Conservation (phyloP, 495 filamentous ascomycete species). For the Stereocaulon alpinum region DNA sequence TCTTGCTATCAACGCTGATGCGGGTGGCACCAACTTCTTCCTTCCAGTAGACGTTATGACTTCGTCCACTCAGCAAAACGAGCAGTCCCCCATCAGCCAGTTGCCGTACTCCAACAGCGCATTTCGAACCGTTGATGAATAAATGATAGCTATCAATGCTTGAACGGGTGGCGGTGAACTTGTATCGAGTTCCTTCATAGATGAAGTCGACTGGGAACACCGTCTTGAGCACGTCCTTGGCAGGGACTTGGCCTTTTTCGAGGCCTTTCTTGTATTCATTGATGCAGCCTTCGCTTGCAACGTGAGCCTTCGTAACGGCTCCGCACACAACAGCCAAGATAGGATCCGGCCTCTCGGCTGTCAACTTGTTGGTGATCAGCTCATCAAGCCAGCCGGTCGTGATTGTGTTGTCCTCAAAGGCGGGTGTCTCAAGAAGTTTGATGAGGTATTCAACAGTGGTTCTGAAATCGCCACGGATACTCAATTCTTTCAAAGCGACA, state of each 20-base stretch:
- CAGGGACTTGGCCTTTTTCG: constrained; percentile 95
- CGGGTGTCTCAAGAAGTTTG: constrained; percentile 95
- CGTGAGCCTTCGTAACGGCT: constrained; percentile 89
- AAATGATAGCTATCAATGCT: constrained; percentile 92
- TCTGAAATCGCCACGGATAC: constrained; percentile 98
- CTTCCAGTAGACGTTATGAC: constrained; percentile 99
- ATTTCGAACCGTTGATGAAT: constrained; percentile 98
- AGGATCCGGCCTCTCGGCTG: constrained; percentile 87
- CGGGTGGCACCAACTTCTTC: constrained; percentile 94
- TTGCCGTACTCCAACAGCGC: constrained; percentile 83
- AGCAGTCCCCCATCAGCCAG: constrained; percentile 93
- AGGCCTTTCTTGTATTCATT: constrained; percentile 77
- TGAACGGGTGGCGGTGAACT: constrained; percentile 94
- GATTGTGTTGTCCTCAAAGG: constrained; percentile 98
- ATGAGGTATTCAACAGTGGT: constrained; percentile 99
- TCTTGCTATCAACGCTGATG: constrained; percentile 94
- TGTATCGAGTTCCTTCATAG: constrained; percentile 91
- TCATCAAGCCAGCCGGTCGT: constrained; percentile 98
- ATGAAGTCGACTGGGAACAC: constrained; percentile 99
- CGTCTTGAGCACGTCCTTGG: constrained; percentile 93
- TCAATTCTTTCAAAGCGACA: constrained; percentile 94
- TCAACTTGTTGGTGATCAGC: constrained; percentile 94
- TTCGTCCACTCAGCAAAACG: constrained; percentile 76
- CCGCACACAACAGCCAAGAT: constrained; percentile 87
- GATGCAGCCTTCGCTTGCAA: constrained; percentile 79